phyloP scores from a whole-genome alignment of 2,329 filamentous ascomycete genomes.

The Thermoascus crustaceus region DNA sequence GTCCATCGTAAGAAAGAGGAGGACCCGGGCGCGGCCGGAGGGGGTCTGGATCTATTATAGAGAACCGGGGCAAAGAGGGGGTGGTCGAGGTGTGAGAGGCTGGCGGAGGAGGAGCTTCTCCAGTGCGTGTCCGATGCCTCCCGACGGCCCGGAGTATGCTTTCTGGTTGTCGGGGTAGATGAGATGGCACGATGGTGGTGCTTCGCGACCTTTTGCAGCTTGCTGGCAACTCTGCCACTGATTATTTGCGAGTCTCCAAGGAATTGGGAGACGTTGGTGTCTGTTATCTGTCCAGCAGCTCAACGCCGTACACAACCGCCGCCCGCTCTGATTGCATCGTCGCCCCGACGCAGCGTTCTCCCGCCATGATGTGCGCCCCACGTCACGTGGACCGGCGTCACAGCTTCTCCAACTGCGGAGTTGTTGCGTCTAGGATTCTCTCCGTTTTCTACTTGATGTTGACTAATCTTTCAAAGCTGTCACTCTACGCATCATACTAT shows the following conservation, averaged over 20 bases:
- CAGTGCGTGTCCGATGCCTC: background rate
- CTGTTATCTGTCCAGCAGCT: no score
- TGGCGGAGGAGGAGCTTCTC: background rate
- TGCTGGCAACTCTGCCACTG: no score
- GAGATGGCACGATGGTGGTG: background rate
- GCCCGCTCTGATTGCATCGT: conserved; percentile 10
- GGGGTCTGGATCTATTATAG: conserved; percentile 3
- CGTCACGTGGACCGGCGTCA: conserved; percentile 14
- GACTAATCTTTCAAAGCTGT: no score
- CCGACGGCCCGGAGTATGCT: conserved; percentile 1
- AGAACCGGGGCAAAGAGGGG: conserved; percentile 7
- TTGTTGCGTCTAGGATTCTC: background rate
- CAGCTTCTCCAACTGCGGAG: no score
- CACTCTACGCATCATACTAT: no score
- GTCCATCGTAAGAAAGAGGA: conserved; percentile 21
- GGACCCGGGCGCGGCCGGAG: conserved; percentile 4
- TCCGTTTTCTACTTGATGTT: background rate
- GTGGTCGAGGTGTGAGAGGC: conserved; percentile 11
- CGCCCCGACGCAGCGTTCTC: conserved; percentile 13
- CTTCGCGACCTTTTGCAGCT: background rate
- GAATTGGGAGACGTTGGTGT: no score
- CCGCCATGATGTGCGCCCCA: conserved; percentile 7
- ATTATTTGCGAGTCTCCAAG: no score
- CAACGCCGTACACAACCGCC: no score
- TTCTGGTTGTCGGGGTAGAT: no score